Conservation (phyloP, 179 eudicot species). For the Amaranthus tricolor region DNA sequence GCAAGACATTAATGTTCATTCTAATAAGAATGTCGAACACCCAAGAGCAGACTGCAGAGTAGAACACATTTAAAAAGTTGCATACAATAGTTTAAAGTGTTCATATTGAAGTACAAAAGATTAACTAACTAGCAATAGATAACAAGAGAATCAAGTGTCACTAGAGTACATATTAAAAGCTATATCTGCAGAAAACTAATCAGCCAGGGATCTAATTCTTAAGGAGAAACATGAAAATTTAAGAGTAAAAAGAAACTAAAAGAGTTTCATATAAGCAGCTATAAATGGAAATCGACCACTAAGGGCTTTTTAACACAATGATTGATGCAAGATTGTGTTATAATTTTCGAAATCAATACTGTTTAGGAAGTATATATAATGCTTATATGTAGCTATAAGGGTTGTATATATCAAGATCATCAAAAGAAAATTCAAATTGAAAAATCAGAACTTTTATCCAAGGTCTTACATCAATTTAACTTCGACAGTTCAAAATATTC, state of each 20-base stretch:
- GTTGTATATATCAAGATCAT: too few relatives aligned
- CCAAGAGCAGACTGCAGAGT: not conserved
- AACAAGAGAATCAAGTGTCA: not conserved
- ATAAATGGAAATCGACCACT: not conserved
- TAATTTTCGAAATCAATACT: not conserved
- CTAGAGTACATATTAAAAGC: not conserved
- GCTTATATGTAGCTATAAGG: too few relatives aligned
- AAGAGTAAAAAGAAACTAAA: too few relatives aligned
- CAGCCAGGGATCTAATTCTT: too few relatives aligned
- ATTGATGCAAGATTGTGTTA: not conserved
- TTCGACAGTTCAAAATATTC: too few relatives aligned
- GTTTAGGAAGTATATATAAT: too few relatives aligned
- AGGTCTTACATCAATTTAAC: too few relatives aligned
- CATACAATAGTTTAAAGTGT: not conserved
- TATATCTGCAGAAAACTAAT: too few relatives aligned
- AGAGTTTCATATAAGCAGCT: too few relatives aligned
- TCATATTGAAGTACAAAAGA: not conserved
- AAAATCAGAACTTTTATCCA: too few relatives aligned
- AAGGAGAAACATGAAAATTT: too few relatives aligned
- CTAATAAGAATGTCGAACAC: not conserved
- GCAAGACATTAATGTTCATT: conserved; percentile 3
- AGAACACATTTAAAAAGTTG: not conserved
- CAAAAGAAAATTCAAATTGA: too few relatives aligned
- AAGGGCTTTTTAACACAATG: not conserved
- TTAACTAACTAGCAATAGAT: not conserved